These are phyloP conservation scores for Eucalyptus curtisii DNA, from an alignment of 345 rosid genomes.

Conservation along the genomic window DNA sequence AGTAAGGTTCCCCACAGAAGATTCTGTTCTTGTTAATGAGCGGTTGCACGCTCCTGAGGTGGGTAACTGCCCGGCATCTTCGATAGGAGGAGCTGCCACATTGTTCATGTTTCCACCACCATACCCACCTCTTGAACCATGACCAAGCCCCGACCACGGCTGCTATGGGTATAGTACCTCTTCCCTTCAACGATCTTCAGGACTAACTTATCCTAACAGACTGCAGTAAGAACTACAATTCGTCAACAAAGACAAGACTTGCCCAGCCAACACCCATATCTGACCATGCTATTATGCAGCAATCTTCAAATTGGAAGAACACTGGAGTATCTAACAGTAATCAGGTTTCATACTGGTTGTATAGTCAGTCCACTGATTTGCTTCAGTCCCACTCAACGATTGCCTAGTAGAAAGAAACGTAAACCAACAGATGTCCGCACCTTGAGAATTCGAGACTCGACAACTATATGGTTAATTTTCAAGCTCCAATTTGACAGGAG, in stretches of 20 bases:
- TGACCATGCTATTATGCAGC: not conserved
- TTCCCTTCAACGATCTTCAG: slow-evolving; percentile 82
- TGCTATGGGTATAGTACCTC: slow-evolving; percentile 24
- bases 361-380: not conserved
- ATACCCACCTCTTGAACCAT: slow-evolving; percentile 36
- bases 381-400: not conserved
- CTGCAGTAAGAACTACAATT: slow-evolving; percentile 1
- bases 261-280: not conserved
- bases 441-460: not conserved
- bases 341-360: not conserved
- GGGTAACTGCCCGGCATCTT: slow-evolving; percentile 78
- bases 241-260: not conserved
- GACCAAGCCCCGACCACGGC: slow-evolving; percentile 56
- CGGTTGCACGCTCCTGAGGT: slow-evolving; percentile 22
- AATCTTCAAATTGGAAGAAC: not conserved
- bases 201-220: slow-evolving; percentile 73
- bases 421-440: not conserved
- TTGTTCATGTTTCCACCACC: not conserved
- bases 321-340: not conserved
- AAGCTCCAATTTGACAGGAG: not conserved
- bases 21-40: not conserved
- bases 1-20: not conserved
- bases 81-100: slow-evolving; percentile 47
- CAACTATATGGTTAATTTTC: not conserved
- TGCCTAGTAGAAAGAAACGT: not conserved